Percentiles rank a stretch among this genome's conserved stretches.
phyloP scores from a whole-genome alignment of 2,329 filamentous ascomycete genomes.

The Trichoderma pleuroti region DNA sequence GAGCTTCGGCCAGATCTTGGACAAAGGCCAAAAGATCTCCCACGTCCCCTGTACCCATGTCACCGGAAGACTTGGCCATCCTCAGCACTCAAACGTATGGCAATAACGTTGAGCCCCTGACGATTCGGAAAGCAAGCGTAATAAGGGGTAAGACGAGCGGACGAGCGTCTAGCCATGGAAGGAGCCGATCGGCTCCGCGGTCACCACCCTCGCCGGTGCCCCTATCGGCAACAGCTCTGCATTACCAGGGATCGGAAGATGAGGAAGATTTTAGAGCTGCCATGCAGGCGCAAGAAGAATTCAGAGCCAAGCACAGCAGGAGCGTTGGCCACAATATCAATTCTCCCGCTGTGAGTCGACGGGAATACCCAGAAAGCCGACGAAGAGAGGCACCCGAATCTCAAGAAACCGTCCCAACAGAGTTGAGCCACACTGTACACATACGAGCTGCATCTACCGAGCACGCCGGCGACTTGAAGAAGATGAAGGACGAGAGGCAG shows the following conservation, averaged over 20 bases:
- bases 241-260: constrained; percentile 54
- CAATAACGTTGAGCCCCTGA: constrained; percentile 39
- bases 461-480: constrained; percentile 52
- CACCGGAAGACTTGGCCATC: constrained; percentile 75
- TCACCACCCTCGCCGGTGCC: constrained; percentile 82
- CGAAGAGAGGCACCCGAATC: constrained; percentile 32
- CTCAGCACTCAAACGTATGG: constrained; percentile 45
- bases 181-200: constrained; percentile 53
- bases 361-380: constrained; percentile 41
- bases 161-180: constrained; percentile 48
- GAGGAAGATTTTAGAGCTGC: constrained; percentile 59
- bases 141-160: constrained; percentile 37
- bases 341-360: constrained; percentile 35
- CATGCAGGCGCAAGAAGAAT: constrained; percentile 51
- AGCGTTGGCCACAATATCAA: constrained; percentile 44
- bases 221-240: constrained; percentile 53
- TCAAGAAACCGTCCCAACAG: constrained; percentile 30
- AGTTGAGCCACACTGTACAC: neutral
- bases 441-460: constrained; percentile 42
- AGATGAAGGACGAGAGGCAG: constrained; percentile 58
- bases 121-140: constrained; percentile 42
- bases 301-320: constrained; percentile 53
- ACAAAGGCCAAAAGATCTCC: constrained; percentile 80
- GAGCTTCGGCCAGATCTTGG: constrained; percentile 61
- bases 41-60: constrained; percentile 91